phyloP scores from a whole-genome alignment of 2,329 filamentous ascomycete species.

The Trichoderma sp. region DNA sequence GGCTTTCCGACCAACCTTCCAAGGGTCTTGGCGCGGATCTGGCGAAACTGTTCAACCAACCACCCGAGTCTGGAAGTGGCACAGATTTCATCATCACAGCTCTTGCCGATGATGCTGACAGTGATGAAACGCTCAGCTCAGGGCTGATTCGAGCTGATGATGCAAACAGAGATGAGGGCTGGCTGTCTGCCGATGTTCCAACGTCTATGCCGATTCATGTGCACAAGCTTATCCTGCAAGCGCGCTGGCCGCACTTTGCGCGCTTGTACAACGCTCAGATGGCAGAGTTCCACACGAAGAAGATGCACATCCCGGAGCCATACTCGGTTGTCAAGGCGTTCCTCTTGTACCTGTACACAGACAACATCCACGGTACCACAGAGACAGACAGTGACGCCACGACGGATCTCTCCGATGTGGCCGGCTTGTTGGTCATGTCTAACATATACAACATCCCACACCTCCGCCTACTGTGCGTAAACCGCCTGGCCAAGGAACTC shows the following conservation, averaged over 20 bases:
- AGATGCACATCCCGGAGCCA: constrained; percentile 96
- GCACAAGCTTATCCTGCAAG: constrained; percentile 89
- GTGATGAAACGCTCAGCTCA: constrained; percentile 62
- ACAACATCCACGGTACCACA: constrained; percentile 69
- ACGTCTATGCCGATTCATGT: constrained; percentile 89
- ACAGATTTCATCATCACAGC: constrained; percentile 92
- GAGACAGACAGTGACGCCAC: constrained; percentile 68
- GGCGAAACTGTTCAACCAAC: constrained; percentile 81
- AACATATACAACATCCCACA: constrained; percentile 98
- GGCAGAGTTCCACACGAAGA: constrained; percentile 95
- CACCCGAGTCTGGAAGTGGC: constrained; percentile 80
- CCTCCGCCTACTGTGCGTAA: constrained; percentile 85
- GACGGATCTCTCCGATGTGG: constrained; percentile 78
- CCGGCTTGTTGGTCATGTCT: constrained; percentile 93
- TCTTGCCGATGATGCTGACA: constrained; percentile 73
- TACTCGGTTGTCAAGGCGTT: constrained; percentile 94
- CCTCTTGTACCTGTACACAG: constrained; percentile 94
- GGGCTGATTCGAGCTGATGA: constrained; percentile 51
- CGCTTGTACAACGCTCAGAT: constrained; percentile 92
- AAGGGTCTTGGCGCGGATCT: constrained; percentile 81
- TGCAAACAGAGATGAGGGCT: constrained; percentile 48
- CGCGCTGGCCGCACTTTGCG: constrained; percentile 95
- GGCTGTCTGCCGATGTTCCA: constrained; percentile 61
- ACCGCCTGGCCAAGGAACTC: constrained; percentile 84
- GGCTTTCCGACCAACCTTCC: constrained; percentile 56